Base-by-base conservation (phyloP, 1,284 basidiomycete species). In the Tylopilus orsonianus region DNA sequence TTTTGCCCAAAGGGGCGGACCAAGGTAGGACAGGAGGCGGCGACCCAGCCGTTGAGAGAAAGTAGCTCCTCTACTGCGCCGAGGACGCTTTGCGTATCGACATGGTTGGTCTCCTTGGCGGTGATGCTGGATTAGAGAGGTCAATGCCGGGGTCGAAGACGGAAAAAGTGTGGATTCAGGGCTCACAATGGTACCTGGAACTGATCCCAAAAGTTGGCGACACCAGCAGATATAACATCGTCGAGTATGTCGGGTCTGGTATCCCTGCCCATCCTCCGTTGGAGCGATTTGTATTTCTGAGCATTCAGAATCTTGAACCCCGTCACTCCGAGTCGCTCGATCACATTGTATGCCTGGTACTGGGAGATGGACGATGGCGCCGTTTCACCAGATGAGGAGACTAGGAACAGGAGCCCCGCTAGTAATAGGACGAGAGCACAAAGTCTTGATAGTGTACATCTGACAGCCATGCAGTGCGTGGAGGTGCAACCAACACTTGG, bases 11-110 rank as follows among this genome's bases (percentile, higher is more conserved):
- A 97, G 2, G 94, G 94, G 14, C 94, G 83, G 4, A 81, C 81
- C 37, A 97, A 79, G 4, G 90, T 93, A 8, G 93, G 91, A 68
- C 93, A 97, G 30, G 91, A 83, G 8, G 91, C 92, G n/a, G 93
- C 91, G n/a, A 95, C 94, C 94, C 94, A 97, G n/a, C 94, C 94
- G 62, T 97, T 96, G 50, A 97, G 80, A 18, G 89, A 87, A 19
- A 97, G 76, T 2, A 97, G 77, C 56, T 93, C 90, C 67, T 97
- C 94, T 44, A 97, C 90, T 6, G 93, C 85, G 39, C 77, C 81
- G 45, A 91, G 75, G 40, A 97, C 88, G 49, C 87, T 85, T 66
- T 97, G 93, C 16, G 88, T 83, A 67, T 97, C 94, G 68, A 87
- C 83, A 54, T 92, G 87, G 0, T 87, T 78, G 0, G 93, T 95